These are phyloP conservation scores for Botrytis fabae DNA, from an alignment of 2,329 filamentous ascomycete species.

Conservation along the genomic window DNA sequence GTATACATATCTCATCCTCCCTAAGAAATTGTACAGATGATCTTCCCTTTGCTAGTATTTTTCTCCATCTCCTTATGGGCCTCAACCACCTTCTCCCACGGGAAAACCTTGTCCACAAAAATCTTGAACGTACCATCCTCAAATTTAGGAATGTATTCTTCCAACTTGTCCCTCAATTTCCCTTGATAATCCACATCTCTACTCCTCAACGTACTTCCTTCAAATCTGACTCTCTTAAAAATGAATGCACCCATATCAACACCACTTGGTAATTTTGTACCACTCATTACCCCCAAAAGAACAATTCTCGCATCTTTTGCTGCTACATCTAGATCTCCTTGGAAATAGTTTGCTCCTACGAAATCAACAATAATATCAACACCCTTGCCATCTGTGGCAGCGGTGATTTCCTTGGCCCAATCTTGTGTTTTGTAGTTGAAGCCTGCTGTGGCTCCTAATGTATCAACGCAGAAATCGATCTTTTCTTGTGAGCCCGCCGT, in stretches of 20 bases:
- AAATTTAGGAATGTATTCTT: conserved; percentile 75
- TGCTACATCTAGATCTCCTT: conserved; percentile 72
- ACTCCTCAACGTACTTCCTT: conserved; percentile 82
- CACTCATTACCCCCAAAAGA: conserved; percentile 71
- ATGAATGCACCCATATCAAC: conserved; percentile 74
- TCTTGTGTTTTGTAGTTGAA: conserved; percentile 82
- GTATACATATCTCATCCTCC: neutral
- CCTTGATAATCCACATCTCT: conserved; percentile 79
- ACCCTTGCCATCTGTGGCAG: conserved; percentile 71
- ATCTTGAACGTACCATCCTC: conserved; percentile 73
- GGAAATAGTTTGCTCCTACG: conserved; percentile 77
- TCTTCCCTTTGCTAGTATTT: conserved; percentile 71
- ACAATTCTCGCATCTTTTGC: conserved; percentile 78
- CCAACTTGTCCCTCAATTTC: conserved; percentile 70
- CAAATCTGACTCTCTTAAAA: conserved; percentile 73
- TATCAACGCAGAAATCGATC: conserved; percentile 71
- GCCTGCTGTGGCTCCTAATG: conserved; percentile 73
- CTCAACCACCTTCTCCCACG: conserved; percentile 72
- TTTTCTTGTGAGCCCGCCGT: conserved; percentile 82
- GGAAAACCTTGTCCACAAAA: conserved; percentile 77
- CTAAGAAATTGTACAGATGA: conserved; percentile 54
- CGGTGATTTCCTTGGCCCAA: conserved; percentile 72
- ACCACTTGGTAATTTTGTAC: conserved; percentile 62
- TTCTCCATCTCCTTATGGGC: conserved; percentile 73
- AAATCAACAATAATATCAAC: conserved; percentile 89